Evolutionary conservation across 176 grass and related monocot species (phyloP).

Genomic region (Musa acuminata): DNA sequence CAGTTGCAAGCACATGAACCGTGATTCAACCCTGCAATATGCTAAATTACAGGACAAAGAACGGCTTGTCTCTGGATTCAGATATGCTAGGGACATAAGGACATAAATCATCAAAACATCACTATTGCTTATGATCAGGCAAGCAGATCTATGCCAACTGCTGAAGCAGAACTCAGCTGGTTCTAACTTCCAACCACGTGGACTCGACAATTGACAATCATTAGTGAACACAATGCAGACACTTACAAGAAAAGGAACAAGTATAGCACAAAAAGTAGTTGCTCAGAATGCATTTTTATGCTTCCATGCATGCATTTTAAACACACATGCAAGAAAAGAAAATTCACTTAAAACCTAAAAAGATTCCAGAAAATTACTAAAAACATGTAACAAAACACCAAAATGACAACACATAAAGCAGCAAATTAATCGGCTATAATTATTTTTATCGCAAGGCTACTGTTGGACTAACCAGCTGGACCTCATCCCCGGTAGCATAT

Average conservation of each 20-base stretch:
- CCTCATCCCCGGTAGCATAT: constrained; percentile 69
- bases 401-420: not conserved
- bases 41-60: not conserved
- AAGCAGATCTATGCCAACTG: not conserved
- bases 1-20: not conserved
- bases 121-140: too few species aligned
- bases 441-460: not conserved
- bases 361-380: not conserved
- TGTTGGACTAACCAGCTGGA: constrained; percentile 54
- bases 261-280: not conserved
- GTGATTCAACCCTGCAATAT: not conserved
- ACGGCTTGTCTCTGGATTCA: not conserved
- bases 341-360: not conserved
- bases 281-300: not conserved
- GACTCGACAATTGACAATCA: too few species aligned
- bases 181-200: not conserved
- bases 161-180: not conserved
- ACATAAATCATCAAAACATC: too few species aligned
- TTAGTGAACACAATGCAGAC: too few species aligned
- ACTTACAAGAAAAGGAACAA: not conserved
- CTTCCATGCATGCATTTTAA: not conserved
- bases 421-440: not conserved
- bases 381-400: not conserved
- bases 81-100: not conserved
- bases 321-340: not conserved